phyloP scores from a whole-genome alignment of 1,139 yeast species.

The Scheffersomyces quercinus region DNA sequence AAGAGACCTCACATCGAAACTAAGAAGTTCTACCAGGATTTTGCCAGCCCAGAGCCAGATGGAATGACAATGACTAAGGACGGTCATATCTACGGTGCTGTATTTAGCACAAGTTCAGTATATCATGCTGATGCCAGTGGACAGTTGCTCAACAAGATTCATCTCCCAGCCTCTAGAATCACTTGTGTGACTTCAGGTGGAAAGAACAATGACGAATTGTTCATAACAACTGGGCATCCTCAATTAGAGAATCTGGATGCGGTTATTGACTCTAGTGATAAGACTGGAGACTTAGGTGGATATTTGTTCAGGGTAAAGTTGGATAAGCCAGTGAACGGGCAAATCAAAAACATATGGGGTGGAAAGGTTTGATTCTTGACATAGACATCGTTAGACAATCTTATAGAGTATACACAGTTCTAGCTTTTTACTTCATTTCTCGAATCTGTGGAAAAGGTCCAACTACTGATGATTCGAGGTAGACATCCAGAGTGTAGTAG shows the following conservation, averaged over 20 bases:
- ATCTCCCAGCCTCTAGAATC: slow-evolving; percentile 61
- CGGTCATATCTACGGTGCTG: slow-evolving; percentile 68
- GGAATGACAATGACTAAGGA: slow-evolving; percentile 67
- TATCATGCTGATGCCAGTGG: slow-evolving; percentile 55
- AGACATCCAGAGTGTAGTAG: too few relatives aligned
- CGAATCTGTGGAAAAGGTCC: too few relatives aligned
- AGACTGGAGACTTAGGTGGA: slow-evolving; percentile 58
- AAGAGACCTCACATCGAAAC: slow-evolving; percentile 44
- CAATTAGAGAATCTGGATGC: slow-evolving; percentile 39
- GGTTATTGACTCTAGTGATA: slow-evolving; percentile 31
- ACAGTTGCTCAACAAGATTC: slow-evolving; percentile 48
- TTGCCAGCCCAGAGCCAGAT: slow-evolving; percentile 66
- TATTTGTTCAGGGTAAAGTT: slow-evolving; percentile 30
- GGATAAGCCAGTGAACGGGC: slow-evolving; percentile 21
- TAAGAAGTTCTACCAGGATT: slow-evolving; percentile 29
- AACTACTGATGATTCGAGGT: too few relatives aligned
- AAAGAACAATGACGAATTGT: slow-evolving; percentile 52
- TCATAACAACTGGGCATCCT: slow-evolving; percentile 66
- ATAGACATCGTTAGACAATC: too few relatives aligned
- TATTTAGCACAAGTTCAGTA: slow-evolving; percentile 63
- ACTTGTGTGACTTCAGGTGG: slow-evolving; percentile 81
- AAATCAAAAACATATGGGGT: slow-evolving; percentile 31
- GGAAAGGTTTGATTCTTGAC: slow-evolving; percentile 10
- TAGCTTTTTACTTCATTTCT: too few relatives aligned
- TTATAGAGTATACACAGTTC: too few relatives aligned